phyloP scores from a whole-genome alignment of 805 yeast species.

The Suhomyces faveliae region DNA sequence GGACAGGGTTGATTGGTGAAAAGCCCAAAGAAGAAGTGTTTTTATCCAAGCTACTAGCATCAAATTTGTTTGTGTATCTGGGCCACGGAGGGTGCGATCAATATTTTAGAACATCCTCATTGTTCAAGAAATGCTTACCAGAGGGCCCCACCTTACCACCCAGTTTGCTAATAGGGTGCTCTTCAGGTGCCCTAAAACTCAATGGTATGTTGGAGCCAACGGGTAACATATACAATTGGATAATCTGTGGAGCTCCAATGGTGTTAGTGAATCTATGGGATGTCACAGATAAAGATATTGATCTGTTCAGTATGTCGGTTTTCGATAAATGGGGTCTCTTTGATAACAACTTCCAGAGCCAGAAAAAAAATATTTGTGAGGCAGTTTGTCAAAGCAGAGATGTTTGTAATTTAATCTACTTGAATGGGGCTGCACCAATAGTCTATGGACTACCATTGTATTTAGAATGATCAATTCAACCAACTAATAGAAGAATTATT shows the following conservation, averaged over 20 bases:
- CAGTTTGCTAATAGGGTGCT: constrained; percentile 78
- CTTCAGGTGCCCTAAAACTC: constrained; percentile 67
- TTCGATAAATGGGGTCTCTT: constrained; percentile 68
- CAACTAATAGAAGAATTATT: too few relatives aligned
- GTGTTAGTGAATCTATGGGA: constrained; percentile 91
- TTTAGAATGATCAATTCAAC: background rate
- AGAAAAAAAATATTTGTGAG: constrained; percentile 40
- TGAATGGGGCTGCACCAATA: constrained; percentile 93
- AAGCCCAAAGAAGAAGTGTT: constrained; percentile 60
- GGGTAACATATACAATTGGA: constrained; percentile 75
- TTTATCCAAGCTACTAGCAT: constrained; percentile 34
- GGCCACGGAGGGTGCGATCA: constrained; percentile 99
- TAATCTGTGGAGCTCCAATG: constrained; percentile 80
- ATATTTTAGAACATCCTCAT: constrained; percentile 55
- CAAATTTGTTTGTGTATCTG: constrained; percentile 63
- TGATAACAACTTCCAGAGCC: background rate
- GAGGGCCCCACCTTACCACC: constrained; percentile 52
- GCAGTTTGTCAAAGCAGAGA: constrained; percentile 66
- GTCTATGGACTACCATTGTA: constrained; percentile 79
- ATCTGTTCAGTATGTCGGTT: constrained; percentile 62
- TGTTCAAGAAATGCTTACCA: constrained; percentile 30
- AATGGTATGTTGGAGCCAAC: constrained; percentile 65
- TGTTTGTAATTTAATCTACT: constrained; percentile 63
- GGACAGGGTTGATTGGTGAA: constrained; percentile 54
- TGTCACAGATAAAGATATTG: constrained; percentile 95